phyloP scores from a whole-genome alignment of 768 basidiomycete species.

The Austroboletus festivus region DNA sequence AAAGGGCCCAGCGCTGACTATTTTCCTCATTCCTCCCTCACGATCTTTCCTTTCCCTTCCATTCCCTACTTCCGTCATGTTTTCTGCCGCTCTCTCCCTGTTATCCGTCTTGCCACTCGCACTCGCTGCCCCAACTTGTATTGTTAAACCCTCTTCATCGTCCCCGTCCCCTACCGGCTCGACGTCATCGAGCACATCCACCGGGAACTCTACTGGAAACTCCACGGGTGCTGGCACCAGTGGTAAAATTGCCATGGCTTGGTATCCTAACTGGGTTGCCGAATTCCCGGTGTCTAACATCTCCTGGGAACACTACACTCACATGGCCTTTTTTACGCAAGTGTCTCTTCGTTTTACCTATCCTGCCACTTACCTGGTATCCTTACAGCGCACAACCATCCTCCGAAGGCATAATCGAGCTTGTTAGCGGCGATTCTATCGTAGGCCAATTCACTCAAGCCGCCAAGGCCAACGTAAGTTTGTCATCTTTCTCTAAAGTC shows the following conservation, averaged over 20 bases:
- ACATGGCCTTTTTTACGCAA: constrained; percentile 64
- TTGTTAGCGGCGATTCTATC: constrained; percentile 8
- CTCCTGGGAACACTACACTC: constrained; percentile 65
- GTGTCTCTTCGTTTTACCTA: not conserved
- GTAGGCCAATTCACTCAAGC: constrained; percentile 22
- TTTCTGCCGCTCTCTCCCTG: constrained; percentile 20
- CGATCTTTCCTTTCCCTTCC: constrained; percentile 14
- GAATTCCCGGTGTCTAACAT: constrained; percentile 47
- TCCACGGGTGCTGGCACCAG: constrained; percentile 23
- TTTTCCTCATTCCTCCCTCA: constrained; percentile 3
- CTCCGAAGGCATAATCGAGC: constrained; percentile 8
- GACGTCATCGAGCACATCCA: constrained; percentile 3
- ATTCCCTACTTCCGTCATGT: constrained; percentile 14
- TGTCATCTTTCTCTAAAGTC: not conserved
- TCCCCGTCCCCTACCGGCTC: constrained; percentile 4
- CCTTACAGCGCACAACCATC: constrained; percentile 23
- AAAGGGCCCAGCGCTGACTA: no score
- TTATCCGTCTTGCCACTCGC: constrained; percentile 23
- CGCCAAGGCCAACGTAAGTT: constrained; percentile 26
- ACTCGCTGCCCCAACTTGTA: constrained; percentile 29
- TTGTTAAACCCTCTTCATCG: constrained; percentile 8
- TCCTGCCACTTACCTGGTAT: not conserved
- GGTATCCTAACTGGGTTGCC: constrained; percentile 71
- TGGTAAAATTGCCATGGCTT: constrained; percentile 49
- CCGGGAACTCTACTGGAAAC: constrained; percentile 15